Evolutionary conservation across 176 grass and related monocot genomes (phyloP).

Genomic region (Puccinellia tenuiflora): DNA sequence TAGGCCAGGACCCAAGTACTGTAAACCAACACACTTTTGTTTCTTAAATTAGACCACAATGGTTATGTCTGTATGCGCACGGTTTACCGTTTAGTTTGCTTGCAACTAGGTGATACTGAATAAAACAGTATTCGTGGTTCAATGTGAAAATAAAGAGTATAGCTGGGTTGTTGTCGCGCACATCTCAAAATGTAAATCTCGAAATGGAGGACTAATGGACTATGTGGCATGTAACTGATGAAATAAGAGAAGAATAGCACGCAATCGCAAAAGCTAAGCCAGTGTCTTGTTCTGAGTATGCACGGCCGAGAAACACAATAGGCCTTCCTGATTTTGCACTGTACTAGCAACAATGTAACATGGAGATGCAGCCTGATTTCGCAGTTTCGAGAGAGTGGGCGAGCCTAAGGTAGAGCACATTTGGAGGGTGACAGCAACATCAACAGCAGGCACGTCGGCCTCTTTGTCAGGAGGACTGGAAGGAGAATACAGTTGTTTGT

Average conservation of each 20-base stretch:
- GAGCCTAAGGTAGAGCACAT: neutral
- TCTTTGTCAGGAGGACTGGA: neutral
- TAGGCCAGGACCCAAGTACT: neutral
- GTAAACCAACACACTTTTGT: neutral
- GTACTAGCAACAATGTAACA: neutral
- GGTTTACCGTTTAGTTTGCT: neutral
- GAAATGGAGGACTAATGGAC: neutral
- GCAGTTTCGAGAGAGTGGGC: neutral
- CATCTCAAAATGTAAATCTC: neutral
- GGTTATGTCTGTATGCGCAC: neutral
- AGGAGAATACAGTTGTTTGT: neutral
- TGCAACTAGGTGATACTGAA: neutral
- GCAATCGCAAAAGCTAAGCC: neutral
- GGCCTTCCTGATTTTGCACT: neutral
- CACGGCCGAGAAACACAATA: neutral
- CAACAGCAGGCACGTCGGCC: neutral
- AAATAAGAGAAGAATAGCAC: neutral
- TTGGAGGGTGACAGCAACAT: neutral
- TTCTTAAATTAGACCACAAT: neutral
- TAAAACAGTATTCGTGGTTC: neutral
- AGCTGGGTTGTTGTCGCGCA: neutral
- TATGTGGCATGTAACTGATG: neutral
- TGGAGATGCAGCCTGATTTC: neutral
- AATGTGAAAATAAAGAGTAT: neutral
- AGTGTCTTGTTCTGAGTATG: neutral